These are phyloP conservation scores for Fusarium miscanthi DNA, from an alignment of 2,329 filamentous ascomycete genomes.

Conservation along the genomic window DNA sequence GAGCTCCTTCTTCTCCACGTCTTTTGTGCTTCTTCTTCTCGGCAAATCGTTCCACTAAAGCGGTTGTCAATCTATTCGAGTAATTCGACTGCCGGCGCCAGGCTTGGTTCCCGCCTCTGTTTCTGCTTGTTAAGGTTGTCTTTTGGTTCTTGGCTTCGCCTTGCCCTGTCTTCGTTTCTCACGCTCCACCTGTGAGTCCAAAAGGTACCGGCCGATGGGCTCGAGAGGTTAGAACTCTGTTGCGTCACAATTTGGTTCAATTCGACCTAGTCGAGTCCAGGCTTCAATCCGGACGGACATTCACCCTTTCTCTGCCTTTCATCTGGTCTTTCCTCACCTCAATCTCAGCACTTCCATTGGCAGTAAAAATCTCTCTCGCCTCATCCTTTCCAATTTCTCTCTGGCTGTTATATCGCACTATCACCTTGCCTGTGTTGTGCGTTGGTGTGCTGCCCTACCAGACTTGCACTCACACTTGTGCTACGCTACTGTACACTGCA, in stretches of 20 bases:
- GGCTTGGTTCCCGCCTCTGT: slow-evolving; percentile 32
- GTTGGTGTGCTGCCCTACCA: not conserved
- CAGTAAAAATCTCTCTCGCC: not conserved
- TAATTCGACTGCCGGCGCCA: slow-evolving; percentile 35
- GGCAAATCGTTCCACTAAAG: slow-evolving; percentile 32
- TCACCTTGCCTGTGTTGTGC: slow-evolving; percentile 4
- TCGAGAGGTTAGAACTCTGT: not conserved
- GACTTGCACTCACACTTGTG: not conserved
- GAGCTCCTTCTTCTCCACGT: slow-evolving; percentile 34
- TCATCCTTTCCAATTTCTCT: not conserved
- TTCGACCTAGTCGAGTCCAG: not conserved
- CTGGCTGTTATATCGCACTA: slow-evolving; percentile 25
- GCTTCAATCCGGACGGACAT: slow-evolving; percentile 1
- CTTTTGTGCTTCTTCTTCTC: slow-evolving; percentile 12
- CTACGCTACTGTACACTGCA: slow-evolving; percentile 18
- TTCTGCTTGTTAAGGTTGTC: slow-evolving; percentile 8
- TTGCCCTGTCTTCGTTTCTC: slow-evolving; percentile 12
- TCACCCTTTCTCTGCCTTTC: slow-evolving; percentile 1
- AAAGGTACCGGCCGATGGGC: not conserved
- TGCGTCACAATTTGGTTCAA: slow-evolving; percentile 12
- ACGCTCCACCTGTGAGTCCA: slow-evolving; percentile 17
- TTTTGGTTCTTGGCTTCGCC: slow-evolving; percentile 19
- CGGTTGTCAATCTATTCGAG: slow-evolving; percentile 15
- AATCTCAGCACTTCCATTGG: not conserved
- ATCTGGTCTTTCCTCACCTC: not conserved